Percentiles rank a stretch among this genome's conserved stretches.
Conservation (phyloP, 1,284 basidiomycete genomes). For the Athelia psychrophila region DNA sequence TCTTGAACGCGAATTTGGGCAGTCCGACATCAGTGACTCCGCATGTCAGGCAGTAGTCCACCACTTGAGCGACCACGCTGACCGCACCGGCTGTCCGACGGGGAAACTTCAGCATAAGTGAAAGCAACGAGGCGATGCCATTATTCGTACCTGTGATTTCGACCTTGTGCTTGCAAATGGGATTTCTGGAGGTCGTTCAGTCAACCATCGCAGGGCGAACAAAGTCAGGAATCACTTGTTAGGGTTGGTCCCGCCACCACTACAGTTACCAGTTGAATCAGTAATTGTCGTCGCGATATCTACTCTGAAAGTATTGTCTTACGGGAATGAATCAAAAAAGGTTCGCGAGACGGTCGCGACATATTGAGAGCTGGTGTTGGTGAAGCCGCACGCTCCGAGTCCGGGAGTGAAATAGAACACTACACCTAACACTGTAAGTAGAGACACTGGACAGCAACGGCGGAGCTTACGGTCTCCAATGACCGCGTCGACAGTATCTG, state of each 20-base stretch:
- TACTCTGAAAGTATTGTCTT: conserved; percentile 10
- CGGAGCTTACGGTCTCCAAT: neutral
- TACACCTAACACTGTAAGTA: neutral
- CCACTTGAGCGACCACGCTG: conserved; percentile 18
- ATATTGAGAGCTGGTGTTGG: conserved; percentile 31
- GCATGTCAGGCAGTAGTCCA: conserved; percentile 17
- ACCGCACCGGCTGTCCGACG: conserved; percentile 17
- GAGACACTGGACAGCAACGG: neutral
- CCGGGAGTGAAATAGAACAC: conserved; percentile 36
- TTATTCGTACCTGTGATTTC: conserved; percentile 20
- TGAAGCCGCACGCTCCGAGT: conserved; percentile 42
- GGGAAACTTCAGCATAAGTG: neutral
- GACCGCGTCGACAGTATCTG: neutral
- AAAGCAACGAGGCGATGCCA: too few relatives aligned
- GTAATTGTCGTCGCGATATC: too few relatives aligned
- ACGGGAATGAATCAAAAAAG: conserved; percentile 39
- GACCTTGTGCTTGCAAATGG: conserved; percentile 27
- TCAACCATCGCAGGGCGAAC: neutral
- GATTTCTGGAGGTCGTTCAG: conserved; percentile 14
- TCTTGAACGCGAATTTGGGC: conserved; percentile 17
- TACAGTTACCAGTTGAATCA: conserved; percentile 1
- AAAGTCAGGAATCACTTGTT: conserved; percentile 12
- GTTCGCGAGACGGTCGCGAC: conserved; percentile 37
- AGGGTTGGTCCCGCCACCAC: conserved; percentile 14
- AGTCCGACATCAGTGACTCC: conserved; percentile 17